Evolutionary conservation across 768 basidiomycete genomes (phyloP), one percentile per base, ranked within the genome.

Genomic region (Pisolithus orientalis): DNA sequence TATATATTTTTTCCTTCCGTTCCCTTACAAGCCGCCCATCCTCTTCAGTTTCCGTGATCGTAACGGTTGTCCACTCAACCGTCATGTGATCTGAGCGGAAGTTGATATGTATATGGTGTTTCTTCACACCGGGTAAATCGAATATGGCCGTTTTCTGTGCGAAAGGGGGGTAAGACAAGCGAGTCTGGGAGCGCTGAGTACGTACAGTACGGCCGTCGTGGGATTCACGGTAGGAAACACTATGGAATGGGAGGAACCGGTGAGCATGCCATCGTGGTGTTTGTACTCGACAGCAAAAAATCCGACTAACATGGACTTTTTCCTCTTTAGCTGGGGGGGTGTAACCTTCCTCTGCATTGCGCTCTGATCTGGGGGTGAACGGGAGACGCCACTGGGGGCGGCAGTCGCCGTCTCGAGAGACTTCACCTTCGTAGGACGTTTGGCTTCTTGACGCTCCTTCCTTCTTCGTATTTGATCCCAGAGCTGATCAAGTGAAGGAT

Each of bases 41-140:
- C 54, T 88, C 84, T 56, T 79, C 76, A 69, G 75, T 77, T 63
- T 88, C 86, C 11, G 73, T 70, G 46, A 81, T 72, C 57, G 78
- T 81, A 51, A 79, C 72, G 9, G 73, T 77, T 53, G 78, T 74
- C 87, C 87, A 90, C 16, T 79, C 84, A 38, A 90, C 73, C 37
- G 85, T 72, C 9, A 90, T 70, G 43, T 79, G 71, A 57, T 78
- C 69, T 49, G 76, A 75, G 49, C 85, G 84, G 58, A 80, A 89
- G 62, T 81, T 87, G 61, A 90, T 82, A 57, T 89, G 86, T 51
- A 87, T 79, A 54, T 89, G 81, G 53, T 87, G 78, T 64, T 87
- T 89, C 61, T 74, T 75, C 40, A 89, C 79, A 28, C 85, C 83
- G 3, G 76, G 76, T 59, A 90, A 70, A 53, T 87, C 84, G 63